A percentile compares a stretch with the other conserved stretches of the same genome.
These are phyloP conservation scores for Ogataea hybrid DNA, from an alignment of 1,139 yeast species.

Conservation along the genomic window DNA sequence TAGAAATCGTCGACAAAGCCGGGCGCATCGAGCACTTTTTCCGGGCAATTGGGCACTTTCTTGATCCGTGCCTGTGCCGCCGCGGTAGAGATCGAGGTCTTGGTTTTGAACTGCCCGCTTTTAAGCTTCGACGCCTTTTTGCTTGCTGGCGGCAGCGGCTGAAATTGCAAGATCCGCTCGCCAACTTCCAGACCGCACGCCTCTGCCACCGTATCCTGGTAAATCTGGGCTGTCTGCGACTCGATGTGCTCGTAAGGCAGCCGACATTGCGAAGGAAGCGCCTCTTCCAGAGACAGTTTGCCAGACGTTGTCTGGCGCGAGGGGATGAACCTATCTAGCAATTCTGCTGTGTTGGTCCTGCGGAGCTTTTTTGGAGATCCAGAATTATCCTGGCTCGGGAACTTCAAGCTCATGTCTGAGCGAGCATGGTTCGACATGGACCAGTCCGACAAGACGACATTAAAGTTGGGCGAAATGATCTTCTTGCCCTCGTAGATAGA, in stretches of 20 bases:
- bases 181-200: slow-evolving; percentile 91
- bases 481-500: slow-evolving; percentile 31
- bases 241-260: slow-evolving; percentile 55
- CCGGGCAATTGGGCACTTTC: slow-evolving; percentile 85
- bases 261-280: slow-evolving; percentile 42
- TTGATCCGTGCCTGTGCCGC: slow-evolving; percentile 44
- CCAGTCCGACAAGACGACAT: slow-evolving; percentile 34
- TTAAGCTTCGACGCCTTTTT: slow-evolving; percentile 21
- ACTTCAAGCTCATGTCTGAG: slow-evolving; percentile 8
- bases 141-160: slow-evolving; percentile 82
- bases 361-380: slow-evolving; percentile 30
- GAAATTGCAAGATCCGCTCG: slow-evolving; percentile 81
- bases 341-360: slow-evolving; percentile 31
- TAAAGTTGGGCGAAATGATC: slow-evolving; percentile 33
- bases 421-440: slow-evolving; percentile 17
- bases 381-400: slow-evolving; percentile 9
- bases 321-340: slow-evolving; percentile 51
- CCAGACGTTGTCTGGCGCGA: slow-evolving; percentile 48
- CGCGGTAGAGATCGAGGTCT: slow-evolving; percentile 31
- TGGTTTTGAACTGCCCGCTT: slow-evolving; percentile 23
- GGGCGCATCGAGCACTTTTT: slow-evolving; percentile 94
- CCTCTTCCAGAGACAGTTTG: slow-evolving; percentile 31
- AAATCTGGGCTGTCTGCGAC: slow-evolving; percentile 68
- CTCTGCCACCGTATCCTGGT: slow-evolving; percentile 85
- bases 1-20: slow-evolving; percentile 93